phyloP scores from a whole-genome alignment of 495 filamentous ascomycete species.

The Podospora pseudopauciseta region DNA sequence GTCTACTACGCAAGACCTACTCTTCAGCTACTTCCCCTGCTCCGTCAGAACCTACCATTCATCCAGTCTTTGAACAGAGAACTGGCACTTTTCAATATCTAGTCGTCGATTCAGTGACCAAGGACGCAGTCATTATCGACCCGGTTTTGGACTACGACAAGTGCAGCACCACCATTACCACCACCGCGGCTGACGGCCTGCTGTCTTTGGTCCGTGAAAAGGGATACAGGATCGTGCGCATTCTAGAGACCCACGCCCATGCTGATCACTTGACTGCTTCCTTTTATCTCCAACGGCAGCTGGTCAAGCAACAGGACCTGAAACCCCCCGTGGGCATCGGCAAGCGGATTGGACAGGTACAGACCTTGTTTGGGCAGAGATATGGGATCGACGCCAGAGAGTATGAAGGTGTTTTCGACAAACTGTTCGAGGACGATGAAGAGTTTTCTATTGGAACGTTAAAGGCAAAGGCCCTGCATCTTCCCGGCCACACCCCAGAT shows the following conservation, averaged over 20 bases:
- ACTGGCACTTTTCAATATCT: slow-evolving; percentile 59
- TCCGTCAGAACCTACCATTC: slow-evolving; percentile 22
- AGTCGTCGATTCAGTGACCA: slow-evolving; percentile 48
- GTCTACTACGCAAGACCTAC: not conserved
- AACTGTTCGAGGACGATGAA: slow-evolving; percentile 52
- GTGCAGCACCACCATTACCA: slow-evolving; percentile 42
- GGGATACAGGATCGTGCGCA: slow-evolving; percentile 44
- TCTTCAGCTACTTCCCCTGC: not conserved
- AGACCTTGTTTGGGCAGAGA: slow-evolving; percentile 44
- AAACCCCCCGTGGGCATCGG: slow-evolving; percentile 51
- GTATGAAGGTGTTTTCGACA: slow-evolving; percentile 46
- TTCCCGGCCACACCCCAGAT: slow-evolving; percentile 62
- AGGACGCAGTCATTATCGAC: slow-evolving; percentile 53
- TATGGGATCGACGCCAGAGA: slow-evolving; percentile 46
- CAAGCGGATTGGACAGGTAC: slow-evolving; percentile 51
- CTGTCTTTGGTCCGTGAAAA: slow-evolving; percentile 38
- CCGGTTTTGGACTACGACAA: slow-evolving; percentile 56
- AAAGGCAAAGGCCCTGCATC: slow-evolving; percentile 46
- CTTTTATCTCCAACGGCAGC: slow-evolving; percentile 47
- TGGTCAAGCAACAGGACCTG: slow-evolving; percentile 26
- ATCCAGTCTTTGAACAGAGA: slow-evolving; percentile 30
- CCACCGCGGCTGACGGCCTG: slow-evolving; percentile 47
- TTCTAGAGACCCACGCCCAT: slow-evolving; percentile 62
- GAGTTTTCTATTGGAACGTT: slow-evolving; percentile 47
- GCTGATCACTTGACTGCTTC: slow-evolving; percentile 59